Base-by-base conservation (phyloP, 2,329 filamentous ascomycete species). In the Myriosclerotinia curreyana region DNA sequence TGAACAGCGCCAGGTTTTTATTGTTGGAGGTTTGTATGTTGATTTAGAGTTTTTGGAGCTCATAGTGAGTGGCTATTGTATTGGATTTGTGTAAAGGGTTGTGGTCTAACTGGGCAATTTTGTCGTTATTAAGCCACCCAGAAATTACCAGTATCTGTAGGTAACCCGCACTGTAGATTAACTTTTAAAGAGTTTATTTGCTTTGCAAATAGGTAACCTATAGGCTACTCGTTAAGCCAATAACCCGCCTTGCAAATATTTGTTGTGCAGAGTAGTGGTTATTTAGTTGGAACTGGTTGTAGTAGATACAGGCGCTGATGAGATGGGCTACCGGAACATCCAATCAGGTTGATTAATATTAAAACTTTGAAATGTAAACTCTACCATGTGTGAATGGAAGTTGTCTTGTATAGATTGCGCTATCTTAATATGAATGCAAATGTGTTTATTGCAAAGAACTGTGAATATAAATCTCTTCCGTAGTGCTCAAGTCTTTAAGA, bases 61-160 rank as follows among this genome's bases (percentile, higher is more conserved):
- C n/a, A 17, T 40, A 12, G 1, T 25, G 36, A 6, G 14, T 17
- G 17, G 40, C 12, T 14, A 20, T 54, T 25, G 22, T 25, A 11
- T 17, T 9, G 0, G 2, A 3, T 22, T 17, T 22, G 14, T 11
- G 2, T 28, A 7, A 3, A 7, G 9, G 5, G 3, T 9, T 8
- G 8, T 36, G 15, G n/a, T 20, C 15, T 40, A 4, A n/a, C n/a
- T n/a, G n/a, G n/a, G n/a, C n/a, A n/a, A n/a, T n/a, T n/a, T n/a
- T n/a, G n/a, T n/a, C n/a, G n/a, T n/a, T n/a, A n/a, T n/a, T n/a
- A n/a, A n/a, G n/a, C n/a, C n/a, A n/a, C n/a, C n/a, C n/a, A n/a
- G n/a, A n/a, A n/a, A n/a, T n/a, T n/a, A n/a, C n/a, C n/a, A n/a
- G n/a, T n/a, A n/a, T n/a, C n/a, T n/a, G n/a, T n/a, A n/a, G n/a